Base-by-base conservation (phyloP, 371 early-diverging fungal species). In the Mucor racemosus region DNA sequence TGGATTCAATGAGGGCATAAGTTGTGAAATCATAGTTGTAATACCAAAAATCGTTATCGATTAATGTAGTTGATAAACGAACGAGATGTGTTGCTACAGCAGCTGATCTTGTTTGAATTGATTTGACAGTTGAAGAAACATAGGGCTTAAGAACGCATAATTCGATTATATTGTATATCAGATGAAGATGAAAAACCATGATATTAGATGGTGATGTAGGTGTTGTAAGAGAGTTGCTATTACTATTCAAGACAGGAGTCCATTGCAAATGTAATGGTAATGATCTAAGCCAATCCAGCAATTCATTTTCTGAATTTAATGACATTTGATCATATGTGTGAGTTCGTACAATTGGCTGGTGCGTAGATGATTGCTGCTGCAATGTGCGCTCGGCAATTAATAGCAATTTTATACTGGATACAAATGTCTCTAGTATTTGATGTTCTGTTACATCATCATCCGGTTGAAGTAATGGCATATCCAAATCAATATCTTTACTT, bases 211-310 rank as follows among this genome's bases (percentile, higher is more conserved):
- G 75, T 38, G 64, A 48, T 19, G 56, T 34, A 33, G 64, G 60
- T 13, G 66, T 41, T 7, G 58, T n/a, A 34, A 58, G 40, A 7
- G 68, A n/a, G 10, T 53, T 53, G 10, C 54, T 50, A 4, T 19
- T 60, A 14, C n/a, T 58, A 19, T 56, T 61, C 9, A 58, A 34
- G 1, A 60, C 36, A 3, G 72, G 69, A 3, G 74, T 74, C 77
- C 77, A 76, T 57, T 77, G 77, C 6, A 77, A 38, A 39, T 71
- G 69, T 9, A 59, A 53, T 11, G 75, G 77, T 31, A 77, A 57
- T 5, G 67, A 62, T 11, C 74, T 44, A 7, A 77, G 61, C 72
- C 72, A 72, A 10, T 69, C 65, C 4, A 69, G 5, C n/a, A 74
- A 50, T 38, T 69, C 68, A 48, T 72, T 69, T 13, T 69, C 65